phyloP scores from a whole-genome alignment of 352 stramenopile genomes.

The Phytophthora chlamydospora region DNA sequence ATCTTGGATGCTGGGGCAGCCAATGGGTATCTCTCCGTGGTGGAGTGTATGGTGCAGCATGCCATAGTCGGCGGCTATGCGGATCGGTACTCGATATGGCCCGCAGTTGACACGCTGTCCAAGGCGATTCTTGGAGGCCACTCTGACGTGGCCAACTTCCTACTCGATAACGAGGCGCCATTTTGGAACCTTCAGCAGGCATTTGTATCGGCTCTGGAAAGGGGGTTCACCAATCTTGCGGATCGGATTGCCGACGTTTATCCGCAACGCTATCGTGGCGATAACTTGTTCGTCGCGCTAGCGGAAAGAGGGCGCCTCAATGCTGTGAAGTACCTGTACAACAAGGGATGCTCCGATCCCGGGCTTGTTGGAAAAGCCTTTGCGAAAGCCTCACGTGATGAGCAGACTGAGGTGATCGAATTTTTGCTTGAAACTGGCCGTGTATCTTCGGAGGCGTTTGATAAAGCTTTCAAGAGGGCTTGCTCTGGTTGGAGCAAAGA shows the following conservation, averaged over 20 bases:
- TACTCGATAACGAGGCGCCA: neutral
- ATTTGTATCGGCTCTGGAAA: neutral
- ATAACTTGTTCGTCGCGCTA: neutral
- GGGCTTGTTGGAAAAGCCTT: neutral
- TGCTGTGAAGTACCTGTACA: constrained; percentile 1
- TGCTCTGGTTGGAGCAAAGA: neutral
- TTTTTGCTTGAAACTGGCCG: neutral
- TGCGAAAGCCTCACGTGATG: neutral
- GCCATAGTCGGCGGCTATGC: no score
- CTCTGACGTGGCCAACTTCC: constrained; percentile 7
- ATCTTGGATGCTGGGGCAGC: no score
- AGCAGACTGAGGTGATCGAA: neutral
- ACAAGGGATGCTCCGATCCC: neutral
- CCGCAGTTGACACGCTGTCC: no score
- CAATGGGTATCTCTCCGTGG: no score
- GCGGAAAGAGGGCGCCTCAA: neutral
- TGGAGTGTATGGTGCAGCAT: no score
- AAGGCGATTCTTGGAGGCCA: constrained; percentile 28
- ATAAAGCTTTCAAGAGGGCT: neutral
- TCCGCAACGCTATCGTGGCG: no score
- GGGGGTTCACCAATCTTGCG: neutral
- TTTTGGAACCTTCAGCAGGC: constrained; percentile 1
- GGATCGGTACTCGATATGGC: no score
- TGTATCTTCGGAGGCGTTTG: neutral
- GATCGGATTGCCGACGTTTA: neutral